Evolutionary conservation across 2,329 filamentous ascomycete species (phyloP), one percentile per base, ranked within the genome.

Genomic region (Xylariomycetidae sp.): DNA sequence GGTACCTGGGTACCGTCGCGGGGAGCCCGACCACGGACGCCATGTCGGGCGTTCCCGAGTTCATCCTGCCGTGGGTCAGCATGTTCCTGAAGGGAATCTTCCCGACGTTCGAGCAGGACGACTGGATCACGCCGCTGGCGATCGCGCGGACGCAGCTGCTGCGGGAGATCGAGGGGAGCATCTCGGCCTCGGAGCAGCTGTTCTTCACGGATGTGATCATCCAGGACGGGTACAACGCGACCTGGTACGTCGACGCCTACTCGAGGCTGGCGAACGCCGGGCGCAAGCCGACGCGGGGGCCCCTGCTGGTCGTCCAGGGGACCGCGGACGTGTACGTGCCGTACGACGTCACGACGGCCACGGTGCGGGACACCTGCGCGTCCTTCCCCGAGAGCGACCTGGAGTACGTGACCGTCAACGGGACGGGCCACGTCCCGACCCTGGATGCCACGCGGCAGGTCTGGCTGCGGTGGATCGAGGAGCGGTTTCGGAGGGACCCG

Each of bases 261-360:
- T 39, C 42, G 2, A 40, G 50, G 13, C 28, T 57, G 1, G 44
- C 44, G 13, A 42, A 45, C 16, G 53, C 47, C 10, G 61, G 59
- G 2, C 47, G 53, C 3, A 53, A 48, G 23, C 42, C 54, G 5
- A 56, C 63, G 28, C 40, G 41, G 2, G 61, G 58, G 0, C 63
- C 61, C 4, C 35, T 66, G 41, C 45, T 65, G 0, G 56, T 66
- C 4, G 14, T 64, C 2, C 58, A 63, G 30, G 62, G 61, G 10
- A 48, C 44, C 3, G 36, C 26, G 1, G 54, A 61, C 16, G 13
- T 13, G 4, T 40, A 38, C 14, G 28, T 54, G 3, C 36, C 42
- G 2, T 37, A 40, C 16, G 25, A 33, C 2, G 27, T 34, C 11
- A 50, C 40, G n/a, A 30, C 33, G 7, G 36, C 34, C 7, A 42